Evolutionary conservation across 192 early-diverging fungal genomes (phyloP).

Genomic region (Powellomyces hirtus): DNA sequence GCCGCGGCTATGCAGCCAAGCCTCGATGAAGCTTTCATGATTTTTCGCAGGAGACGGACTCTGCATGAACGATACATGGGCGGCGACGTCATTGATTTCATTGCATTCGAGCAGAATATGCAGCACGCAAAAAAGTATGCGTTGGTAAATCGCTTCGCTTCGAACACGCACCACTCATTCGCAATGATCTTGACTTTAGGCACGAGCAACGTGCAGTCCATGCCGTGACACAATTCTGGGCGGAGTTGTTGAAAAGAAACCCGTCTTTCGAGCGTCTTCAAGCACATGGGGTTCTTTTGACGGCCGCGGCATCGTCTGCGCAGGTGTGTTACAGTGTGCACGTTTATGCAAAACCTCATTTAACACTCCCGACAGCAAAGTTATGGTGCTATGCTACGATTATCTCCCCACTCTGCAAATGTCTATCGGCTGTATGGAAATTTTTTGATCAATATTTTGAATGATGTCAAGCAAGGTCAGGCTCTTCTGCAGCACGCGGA

Average conservation of each 20-base stretch:
- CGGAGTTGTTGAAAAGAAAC: slow-evolving; percentile 33
- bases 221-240: slow-evolving; percentile 47
- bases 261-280: slow-evolving; percentile 41
- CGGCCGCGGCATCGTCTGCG: slow-evolving; percentile 34
- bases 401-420: slow-evolving; percentile 35
- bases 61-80: slow-evolving; percentile 46
- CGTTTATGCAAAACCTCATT: not conserved
- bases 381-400: slow-evolving; percentile 33
- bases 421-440: slow-evolving; percentile 41
- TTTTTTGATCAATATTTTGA: slow-evolving; percentile 43
- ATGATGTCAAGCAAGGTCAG: slow-evolving; percentile 40
- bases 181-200: not conserved
- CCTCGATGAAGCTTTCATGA: slow-evolving; percentile 46
- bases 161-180: not conserved
- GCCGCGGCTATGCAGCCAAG: slow-evolving; percentile 37
- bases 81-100: slow-evolving; percentile 52
- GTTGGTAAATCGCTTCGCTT: not conserved
- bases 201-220: slow-evolving; percentile 22
- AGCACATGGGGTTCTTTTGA: slow-evolving; percentile 29
- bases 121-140: slow-evolving; percentile 31
- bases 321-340: not conserved
- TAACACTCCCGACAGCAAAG: slow-evolving; percentile 21
- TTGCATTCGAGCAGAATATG: slow-evolving; percentile 47
- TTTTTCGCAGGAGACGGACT: slow-evolving; percentile 39
- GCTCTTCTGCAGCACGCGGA: slow-evolving; percentile 42